Percentiles rank a stretch among this genome's conserved stretches.
Conservation (phyloP, 768 basidiomycete genomes). For the Xerocomus spinulosus region DNA sequence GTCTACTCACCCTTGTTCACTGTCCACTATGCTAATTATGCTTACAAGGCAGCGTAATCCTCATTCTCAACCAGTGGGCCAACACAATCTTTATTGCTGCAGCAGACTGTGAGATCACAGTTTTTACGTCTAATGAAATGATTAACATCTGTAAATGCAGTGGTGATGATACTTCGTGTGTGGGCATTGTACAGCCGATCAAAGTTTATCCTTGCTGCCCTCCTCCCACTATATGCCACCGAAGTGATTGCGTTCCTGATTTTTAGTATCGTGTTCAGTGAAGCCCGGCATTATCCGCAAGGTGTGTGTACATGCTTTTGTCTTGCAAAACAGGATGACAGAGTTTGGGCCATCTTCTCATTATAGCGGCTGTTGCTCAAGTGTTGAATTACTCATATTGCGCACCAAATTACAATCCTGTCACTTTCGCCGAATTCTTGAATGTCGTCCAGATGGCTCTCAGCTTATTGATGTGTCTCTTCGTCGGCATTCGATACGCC, state of each 20-base stretch:
- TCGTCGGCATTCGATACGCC: not conserved
- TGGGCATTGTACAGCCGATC: not conserved
- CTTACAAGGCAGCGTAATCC: not conserved
- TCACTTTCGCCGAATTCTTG: not conserved
- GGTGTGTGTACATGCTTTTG: not conserved
- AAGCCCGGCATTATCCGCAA: not conserved
- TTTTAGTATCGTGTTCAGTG: not conserved
- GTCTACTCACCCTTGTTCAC: not conserved
- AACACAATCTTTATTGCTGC: not conserved
- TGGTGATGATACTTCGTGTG: not conserved
- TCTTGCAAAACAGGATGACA: not conserved
- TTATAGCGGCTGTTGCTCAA: not conserved
- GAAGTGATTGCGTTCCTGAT: not conserved
- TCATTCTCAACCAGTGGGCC: not conserved
- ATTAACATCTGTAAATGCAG: not conserved
- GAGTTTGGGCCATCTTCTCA: not conserved
- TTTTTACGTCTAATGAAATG: too few relatives aligned
- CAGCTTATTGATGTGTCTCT: not conserved
- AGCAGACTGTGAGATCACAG: not conserved
- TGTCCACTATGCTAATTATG: not conserved
- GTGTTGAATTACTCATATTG: not conserved
- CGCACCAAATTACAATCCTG: not conserved
- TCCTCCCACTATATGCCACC: not conserved
- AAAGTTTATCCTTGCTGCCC: not conserved
- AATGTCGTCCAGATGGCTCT: not conserved